phyloP scores from a whole-genome alignment of 139 green algal species.

The Chlorella ohadii region DNA sequence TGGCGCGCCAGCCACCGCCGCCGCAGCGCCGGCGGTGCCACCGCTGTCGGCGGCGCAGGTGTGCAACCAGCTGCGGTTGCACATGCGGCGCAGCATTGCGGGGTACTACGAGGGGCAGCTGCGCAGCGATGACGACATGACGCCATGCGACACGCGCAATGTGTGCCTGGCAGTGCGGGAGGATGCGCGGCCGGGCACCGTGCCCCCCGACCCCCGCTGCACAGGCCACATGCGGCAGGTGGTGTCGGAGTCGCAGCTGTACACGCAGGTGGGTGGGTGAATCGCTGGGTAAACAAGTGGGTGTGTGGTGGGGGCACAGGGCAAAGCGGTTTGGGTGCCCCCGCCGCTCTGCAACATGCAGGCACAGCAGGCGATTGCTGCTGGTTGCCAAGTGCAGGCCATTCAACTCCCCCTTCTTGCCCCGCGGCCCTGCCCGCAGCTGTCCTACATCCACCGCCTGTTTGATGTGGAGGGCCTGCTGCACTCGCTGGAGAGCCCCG shows the following conservation, averaged over 20 bases:
- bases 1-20: not conserved
- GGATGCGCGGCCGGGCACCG: conserved; percentile 23
- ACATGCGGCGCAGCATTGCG: conserved; percentile 21
- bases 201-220: conserved; percentile 36
- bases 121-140: conserved; percentile 76
- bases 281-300: no score
- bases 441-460: conserved; percentile 67
- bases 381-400: not conserved
- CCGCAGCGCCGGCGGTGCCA: not conserved
- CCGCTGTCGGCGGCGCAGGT: conserved; percentile 56
- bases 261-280: conserved; percentile 64
- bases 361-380: no score
- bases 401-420: not conserved
- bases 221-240: conserved; percentile 48
- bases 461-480: conserved; percentile 63
- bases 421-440: conserved; percentile 28
- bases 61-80: conserved; percentile 78
- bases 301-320: no score
- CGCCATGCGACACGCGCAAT: conserved; percentile 57
- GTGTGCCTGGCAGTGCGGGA: conserved; percentile 46
- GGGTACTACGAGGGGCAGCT: conserved; percentile 77
- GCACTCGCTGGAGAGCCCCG: conserved; percentile 35
- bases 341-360: no score
- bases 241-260: conserved; percentile 64
- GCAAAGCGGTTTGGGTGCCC: no score